phyloP scores from a whole-genome alignment of 257 asterid species.

The Nemophila menziesii region DNA sequence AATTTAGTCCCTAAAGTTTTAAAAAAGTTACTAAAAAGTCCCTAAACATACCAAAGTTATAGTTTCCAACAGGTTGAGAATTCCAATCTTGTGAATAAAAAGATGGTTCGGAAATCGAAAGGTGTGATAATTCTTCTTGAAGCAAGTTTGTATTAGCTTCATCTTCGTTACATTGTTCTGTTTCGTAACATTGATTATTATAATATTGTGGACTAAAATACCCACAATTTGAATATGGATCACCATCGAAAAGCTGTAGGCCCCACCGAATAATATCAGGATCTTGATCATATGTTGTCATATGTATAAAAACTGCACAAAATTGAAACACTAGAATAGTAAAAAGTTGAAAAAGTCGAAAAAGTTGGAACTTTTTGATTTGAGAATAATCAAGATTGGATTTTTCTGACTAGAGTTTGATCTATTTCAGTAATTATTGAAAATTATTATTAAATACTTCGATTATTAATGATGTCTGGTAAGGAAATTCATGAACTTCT shows the following conservation, averaged over 20 bases:
- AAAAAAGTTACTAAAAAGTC: too few species aligned
- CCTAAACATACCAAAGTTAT: conserved; percentile 39
- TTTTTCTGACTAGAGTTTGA: too few species aligned
- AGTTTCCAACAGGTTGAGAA: conserved; percentile 52
- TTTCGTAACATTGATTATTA: conserved; percentile 33
- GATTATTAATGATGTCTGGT: background rate
- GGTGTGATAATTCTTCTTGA: conserved; percentile 61
- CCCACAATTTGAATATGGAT: conserved; percentile 69
- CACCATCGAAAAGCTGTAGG: conserved; percentile 78
- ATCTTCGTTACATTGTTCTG: conserved; percentile 26
- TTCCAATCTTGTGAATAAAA: conserved; percentile 64
- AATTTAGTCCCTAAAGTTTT: too few species aligned
- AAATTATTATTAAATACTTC: too few species aligned
- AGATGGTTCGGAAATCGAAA: conserved; percentile 54
- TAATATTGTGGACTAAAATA: conserved; percentile 53
- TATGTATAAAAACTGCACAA: conserved; percentile 16
- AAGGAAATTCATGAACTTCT: background rate
- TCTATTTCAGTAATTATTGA: too few species aligned
- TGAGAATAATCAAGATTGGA: background rate
- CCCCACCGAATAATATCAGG: conserved; percentile 95
- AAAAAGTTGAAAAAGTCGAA: conserved; percentile 10
- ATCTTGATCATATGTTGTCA: conserved; percentile 84
- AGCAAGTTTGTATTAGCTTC: conserved; percentile 34
- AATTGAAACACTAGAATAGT: conserved; percentile 17
- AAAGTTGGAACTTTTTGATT: background rate